Evolutionary conservation across 345 rosid genomes (phyloP).

Genomic region (Bruguiera gymnorhiza): DNA sequence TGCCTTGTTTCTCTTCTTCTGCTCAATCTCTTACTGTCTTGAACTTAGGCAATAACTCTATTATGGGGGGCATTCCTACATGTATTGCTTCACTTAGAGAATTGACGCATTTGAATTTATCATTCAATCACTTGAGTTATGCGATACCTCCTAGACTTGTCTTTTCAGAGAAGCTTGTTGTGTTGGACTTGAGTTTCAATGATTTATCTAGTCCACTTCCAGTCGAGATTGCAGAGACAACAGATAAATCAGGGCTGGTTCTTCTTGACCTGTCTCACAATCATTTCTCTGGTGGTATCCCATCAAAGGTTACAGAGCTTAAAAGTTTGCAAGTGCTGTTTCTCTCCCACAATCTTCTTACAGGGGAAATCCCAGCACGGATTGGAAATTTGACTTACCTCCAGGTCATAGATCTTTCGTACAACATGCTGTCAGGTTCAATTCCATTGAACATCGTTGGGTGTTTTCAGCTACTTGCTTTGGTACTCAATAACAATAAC

Average conservation of each 20-base stretch:
- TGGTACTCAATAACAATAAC: conserved; percentile 68
- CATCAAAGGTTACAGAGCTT: conserved; percentile 65
- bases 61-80: conserved; percentile 85
- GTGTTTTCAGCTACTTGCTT: conserved; percentile 80
- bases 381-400: conserved; percentile 88
- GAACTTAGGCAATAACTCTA: conserved; percentile 60
- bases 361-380: conserved; percentile 72
- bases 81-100: conserved; percentile 62
- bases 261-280: conserved; percentile 85
- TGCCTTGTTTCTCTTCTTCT: conserved; percentile 75
- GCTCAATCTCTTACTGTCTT: conserved; percentile 48
- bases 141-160: conserved; percentile 68
- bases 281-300: conserved; percentile 67
- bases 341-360: conserved; percentile 77
- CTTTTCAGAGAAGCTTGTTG: conserved; percentile 65
- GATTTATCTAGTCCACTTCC: conserved; percentile 72
- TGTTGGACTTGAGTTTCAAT: conserved; percentile 79
- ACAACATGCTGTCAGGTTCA: conserved; percentile 68
- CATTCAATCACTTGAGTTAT: conserved; percentile 56
- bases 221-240: conserved; percentile 48
- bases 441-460: conserved; percentile 83
- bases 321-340: conserved; percentile 74
- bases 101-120: conserved; percentile 62
- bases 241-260: conserved; percentile 69
- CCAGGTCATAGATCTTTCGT: conserved; percentile 74